Evolutionary conservation across 2,329 filamentous ascomycete genomes (phyloP), one percentile per base, ranked within the genome.

Genomic region (Fusarium cicatricum): DNA sequence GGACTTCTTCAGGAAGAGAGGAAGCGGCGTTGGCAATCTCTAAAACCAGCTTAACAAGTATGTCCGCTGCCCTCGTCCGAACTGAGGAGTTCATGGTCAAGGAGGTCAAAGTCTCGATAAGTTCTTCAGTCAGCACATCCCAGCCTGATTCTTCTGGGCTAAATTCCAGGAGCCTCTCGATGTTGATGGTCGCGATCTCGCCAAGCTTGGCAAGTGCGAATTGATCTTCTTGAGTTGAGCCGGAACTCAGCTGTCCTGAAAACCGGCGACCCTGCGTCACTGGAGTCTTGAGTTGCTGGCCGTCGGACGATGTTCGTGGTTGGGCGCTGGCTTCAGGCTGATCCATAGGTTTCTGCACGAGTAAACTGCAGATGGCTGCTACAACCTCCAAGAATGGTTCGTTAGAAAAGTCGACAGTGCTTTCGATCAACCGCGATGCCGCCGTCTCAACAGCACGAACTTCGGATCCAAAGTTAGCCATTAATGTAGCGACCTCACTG

Each of bases 401-500:
- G 61, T 94, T 92, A 0, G 92, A 91, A 67, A 96, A 98, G 65
- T 97, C 93, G 14, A 90, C 82, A 0, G 93, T 98, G 74, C 92
- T 97, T 71, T 98, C 95, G 53, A 98, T 88, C 15, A 99, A 80
- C 59, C 95, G 87, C 2, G 87, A 87, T 2, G 92, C 92, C 3
- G 95, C 95, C 7, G 90, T 89, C 72, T 97, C 91, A 0, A 98
- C 94, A 28, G 95, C 91, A 55, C 90, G 85, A 23, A 97, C 90
- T 71, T 99, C 95, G 0, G 85, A 81, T 32, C 85, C 86, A 66
- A 98, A 88, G 65, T 91, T 92, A 10, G 82, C 81, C 63, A 86
- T 82, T 51, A 85, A 75, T 16, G 74, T 74, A 42, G 69, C 77
- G 32, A 79, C 75, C 57, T 86, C 84, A n/a, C 70, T 76, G 19